Conservation (phyloP, 352 stramenopile genomes). For the Phytopythium sindhum region DNA sequence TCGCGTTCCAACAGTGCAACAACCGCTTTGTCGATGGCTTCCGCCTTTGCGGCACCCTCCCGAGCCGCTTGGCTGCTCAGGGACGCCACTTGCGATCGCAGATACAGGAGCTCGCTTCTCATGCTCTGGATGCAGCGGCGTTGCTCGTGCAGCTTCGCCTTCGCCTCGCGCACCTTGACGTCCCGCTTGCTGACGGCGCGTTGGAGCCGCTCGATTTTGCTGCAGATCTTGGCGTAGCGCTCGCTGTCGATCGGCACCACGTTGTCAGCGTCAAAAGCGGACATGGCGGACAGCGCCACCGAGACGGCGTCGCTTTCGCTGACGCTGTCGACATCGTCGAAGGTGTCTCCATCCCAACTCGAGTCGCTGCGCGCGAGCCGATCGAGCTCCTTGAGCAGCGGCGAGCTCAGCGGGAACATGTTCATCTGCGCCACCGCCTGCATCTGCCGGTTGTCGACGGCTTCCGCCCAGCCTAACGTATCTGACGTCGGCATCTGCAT, state of each 20-base stretch:
- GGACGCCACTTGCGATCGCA: constrained; percentile 11
- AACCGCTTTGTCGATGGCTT: constrained; percentile 42
- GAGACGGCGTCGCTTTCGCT: constrained; percentile 20
- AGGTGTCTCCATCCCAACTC: background rate
- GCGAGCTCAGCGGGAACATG: constrained; percentile 4
- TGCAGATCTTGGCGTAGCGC: constrained; percentile 40
- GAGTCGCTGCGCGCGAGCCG: background rate
- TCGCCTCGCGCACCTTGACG: constrained; percentile 28
- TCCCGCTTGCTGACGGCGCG: constrained; percentile 26
- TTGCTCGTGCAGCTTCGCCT: constrained; percentile 20
- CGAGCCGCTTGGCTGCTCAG: constrained; percentile 16
- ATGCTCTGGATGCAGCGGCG: constrained; percentile 11
- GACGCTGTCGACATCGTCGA: constrained; percentile 11
- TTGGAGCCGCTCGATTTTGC: constrained; percentile 34
- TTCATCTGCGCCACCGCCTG: constrained; percentile 40
- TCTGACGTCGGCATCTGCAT: constrained; percentile 2
- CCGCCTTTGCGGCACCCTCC: constrained; percentile 19
- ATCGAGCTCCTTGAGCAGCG: background rate
- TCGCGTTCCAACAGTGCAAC: constrained; percentile 30
- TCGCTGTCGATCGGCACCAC: constrained; percentile 29
- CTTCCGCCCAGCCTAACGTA: constrained; percentile 17
- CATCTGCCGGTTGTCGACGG: constrained; percentile 45
- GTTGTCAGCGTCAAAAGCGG: constrained; percentile 10
- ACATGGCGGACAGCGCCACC: constrained; percentile 23
- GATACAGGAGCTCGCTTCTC: background rate